Base-by-base conservation (phyloP, 2,329 filamentous ascomycete species). In the Pyricularia sp. region DNA sequence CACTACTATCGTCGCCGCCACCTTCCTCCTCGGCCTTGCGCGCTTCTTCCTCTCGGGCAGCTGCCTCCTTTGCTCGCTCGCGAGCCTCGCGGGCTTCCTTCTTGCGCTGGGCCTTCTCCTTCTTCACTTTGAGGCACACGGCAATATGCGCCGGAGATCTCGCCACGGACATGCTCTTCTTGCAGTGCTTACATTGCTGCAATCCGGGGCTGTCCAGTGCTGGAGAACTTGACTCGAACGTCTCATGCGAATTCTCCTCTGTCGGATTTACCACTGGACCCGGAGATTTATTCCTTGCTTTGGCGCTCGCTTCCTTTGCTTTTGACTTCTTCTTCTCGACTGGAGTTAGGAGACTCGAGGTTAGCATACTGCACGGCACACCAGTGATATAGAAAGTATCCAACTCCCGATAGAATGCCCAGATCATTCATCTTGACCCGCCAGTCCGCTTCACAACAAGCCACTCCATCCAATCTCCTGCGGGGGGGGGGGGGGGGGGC, bases 151-250 rank as follows among this genome's bases (percentile, higher is more conserved):
- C 86, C 70, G 90, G 90, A 1, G 92, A 91, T 0, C 88, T 89
- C 36, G 88, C 88, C 74, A 90, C 91, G 17, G 95, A 83, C 14
- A 97, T 87, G 67, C 91, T 91, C 74, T 96, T 94, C 80, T 95
- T 97, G 81, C 94, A 99, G 77, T 96, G 93, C 77, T 95, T 97
- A 85, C 94, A 99, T 73, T 91, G 85, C 67, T 95, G 89, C 11
- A 92, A 85, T 71, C 97, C 92, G 12, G 91, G 86, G 69, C 84
- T 84, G 75, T 97, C 94, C 73, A 93, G 90, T 73, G 97, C 85
- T 0, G 93, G 93, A 69, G 90, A 88, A 71, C 93, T 92, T 65
- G 90, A 94, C 4, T 88, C 84, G 78, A 97, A 97, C 4, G 91
- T 91, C 70, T 92, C 88, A 73, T 91, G 87, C 17, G 92, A 88